phyloP scores from a whole-genome alignment of 768 basidiomycete species.

The Tulasnella sp. region DNA sequence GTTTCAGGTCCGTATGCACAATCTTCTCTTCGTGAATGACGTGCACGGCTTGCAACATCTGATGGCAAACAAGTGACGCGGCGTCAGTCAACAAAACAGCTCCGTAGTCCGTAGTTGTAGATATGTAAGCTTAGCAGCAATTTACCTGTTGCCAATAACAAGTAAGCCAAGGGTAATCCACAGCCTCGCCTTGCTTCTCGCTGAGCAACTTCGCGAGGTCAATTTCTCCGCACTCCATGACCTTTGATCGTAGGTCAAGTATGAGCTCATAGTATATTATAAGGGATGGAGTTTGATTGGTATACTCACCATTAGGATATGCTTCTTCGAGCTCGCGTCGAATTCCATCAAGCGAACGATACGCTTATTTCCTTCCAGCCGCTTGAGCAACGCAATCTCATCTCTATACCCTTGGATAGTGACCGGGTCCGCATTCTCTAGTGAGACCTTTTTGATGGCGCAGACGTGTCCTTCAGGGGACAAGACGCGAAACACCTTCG shows the following conservation, averaged over 20 bases:
- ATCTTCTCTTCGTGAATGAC: conserved; percentile 98
- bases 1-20: conserved; percentile 96
- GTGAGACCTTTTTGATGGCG: conserved; percentile 84
- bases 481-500: conserved; percentile 89
- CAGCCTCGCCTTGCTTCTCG: conserved; percentile 70
- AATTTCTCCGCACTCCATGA: conserved; percentile 96
- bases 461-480: conserved; percentile 65
- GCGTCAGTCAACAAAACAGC: not conserved
- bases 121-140: not conserved
- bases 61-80: conserved; percentile 8
- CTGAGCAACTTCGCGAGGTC: conserved; percentile 77
- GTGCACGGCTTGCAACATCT: conserved; percentile 99
- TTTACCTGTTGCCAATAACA: conserved; percentile 95
- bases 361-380: conserved; percentile 86
- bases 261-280: not conserved
- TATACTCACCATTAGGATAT: conserved; percentile 49
- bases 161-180: conserved; percentile 90
- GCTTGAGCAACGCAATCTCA: conserved; percentile 85
- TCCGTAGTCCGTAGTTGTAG: no score
- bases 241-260: conserved; percentile 26
- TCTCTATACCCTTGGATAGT: conserved; percentile 91
- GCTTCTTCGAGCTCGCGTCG: conserved; percentile 71
- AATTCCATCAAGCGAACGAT: conserved; percentile 89
- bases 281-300: not conserved
- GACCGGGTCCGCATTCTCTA: conserved; percentile 82